phyloP scores from a whole-genome alignment of 352 stramenopile species.

The Globisporangium irregulare region DNA sequence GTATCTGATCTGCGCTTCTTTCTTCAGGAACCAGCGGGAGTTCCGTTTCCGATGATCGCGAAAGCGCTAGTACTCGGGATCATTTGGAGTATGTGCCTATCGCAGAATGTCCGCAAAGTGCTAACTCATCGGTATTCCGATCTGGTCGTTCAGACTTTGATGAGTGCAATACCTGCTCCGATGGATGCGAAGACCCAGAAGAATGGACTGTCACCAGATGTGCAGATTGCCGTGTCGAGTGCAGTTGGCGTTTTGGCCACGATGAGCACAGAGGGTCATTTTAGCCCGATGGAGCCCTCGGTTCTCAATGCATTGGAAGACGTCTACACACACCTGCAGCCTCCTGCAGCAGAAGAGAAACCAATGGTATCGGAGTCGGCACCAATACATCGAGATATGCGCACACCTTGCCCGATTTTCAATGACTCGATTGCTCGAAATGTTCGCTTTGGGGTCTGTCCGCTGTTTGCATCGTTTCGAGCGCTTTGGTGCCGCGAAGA shows the following conservation, averaged over 20 bases:
- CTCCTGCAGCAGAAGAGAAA: too few relatives aligned
- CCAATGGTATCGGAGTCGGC: neutral
- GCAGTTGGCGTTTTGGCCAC: neutral
- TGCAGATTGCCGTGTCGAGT: neutral
- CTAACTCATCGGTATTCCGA: neutral
- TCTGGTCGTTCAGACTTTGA: neutral
- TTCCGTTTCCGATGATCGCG: neutral
- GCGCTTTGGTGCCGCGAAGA: neutral
- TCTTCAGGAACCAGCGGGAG: neutral
- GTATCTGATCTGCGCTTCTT: neutral
- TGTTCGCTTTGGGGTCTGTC: slow-evolving; percentile 3
- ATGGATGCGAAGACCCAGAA: neutral
- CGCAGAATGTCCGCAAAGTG: neutral
- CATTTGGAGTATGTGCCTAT: slow-evolving; percentile 1
- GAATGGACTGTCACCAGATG: neutral
- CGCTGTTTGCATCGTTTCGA: slow-evolving; percentile 1
- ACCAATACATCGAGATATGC: neutral
- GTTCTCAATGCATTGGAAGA: neutral
- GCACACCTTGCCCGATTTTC: neutral
- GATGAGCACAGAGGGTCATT: neutral
- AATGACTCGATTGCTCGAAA: slow-evolving; percentile 2
- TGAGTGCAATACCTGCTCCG: neutral
- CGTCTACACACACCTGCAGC: neutral
- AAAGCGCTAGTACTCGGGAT: slow-evolving; percentile 8
- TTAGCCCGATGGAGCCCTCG: neutral